Evolutionary conservation across 2,329 filamentous ascomycete species (phyloP), one percentile per base, ranked within the genome.

Genomic region (Lecanicillium sp.): DNA sequence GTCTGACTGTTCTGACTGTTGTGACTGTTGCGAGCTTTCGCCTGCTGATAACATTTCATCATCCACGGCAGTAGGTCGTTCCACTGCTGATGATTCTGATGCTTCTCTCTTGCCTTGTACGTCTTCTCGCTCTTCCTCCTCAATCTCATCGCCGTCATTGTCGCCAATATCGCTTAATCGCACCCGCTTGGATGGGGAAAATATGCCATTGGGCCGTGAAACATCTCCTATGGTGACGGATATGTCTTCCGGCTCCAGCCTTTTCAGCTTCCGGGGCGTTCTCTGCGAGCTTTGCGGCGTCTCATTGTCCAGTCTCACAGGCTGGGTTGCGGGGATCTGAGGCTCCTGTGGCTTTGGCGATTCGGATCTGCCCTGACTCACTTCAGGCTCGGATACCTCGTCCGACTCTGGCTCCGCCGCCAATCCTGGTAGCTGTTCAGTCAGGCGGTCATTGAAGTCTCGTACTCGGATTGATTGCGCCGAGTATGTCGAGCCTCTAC

Each of bases 361-460:
- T 29, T 17, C 22, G 3, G 18, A 11, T 25, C 8, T 11, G 9
- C 12, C 29, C 3, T 29, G 33, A 12, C 17, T 17, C 1, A 3
- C 14, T 3, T 17, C 13, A 11, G 22, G 17, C 2, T 19, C 3
- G 2, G 19, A 14, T 15, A 14, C n/a, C 1, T 4, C 14, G 3
- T 17, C 13, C 11, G 22, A 14, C 1, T 15, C 3, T 2, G 14
- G 11, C 13, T 13, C 17, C 12, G 14, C 3, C 11, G 7, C n/a
- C 11, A 14, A 13, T 14, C 13, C 17, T n/a, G 31, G 15, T 4
- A 20, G 37, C 41, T 43, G 28, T 54, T 58, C 51, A 20, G 53
- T 51, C 14, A 66, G 46, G 17, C 56, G 53, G 17, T 57, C 53
- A 32, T 60, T 61, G 36, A 65, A 63, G 45, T 60, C 56, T 19